phyloP scores from a whole-genome alignment of 2,329 filamentous ascomycete species.

The Arthrobotrys entomopaga region DNA sequence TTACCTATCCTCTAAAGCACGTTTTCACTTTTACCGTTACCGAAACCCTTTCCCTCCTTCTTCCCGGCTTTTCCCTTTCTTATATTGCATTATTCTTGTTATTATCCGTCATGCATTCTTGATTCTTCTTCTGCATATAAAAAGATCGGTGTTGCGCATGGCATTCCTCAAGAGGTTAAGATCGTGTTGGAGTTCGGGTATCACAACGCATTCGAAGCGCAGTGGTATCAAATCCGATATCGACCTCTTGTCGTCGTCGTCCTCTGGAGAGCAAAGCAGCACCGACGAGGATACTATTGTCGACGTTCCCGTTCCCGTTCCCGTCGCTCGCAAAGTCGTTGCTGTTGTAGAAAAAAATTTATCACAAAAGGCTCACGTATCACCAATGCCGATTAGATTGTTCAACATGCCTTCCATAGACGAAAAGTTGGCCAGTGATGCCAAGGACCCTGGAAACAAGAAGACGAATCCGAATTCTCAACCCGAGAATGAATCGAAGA shows the following conservation, averaged over 20 bases:
- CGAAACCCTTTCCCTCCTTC: conserved; percentile 14
- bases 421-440: conserved; percentile 50
- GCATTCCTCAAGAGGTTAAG: conserved; percentile 43
- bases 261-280: conserved; percentile 35
- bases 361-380: conserved; percentile 44
- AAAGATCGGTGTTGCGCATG: conserved; percentile 49
- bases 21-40: conserved; percentile 14
- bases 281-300: conserved; percentile 33
- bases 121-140: conserved; percentile 19
- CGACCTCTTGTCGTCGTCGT: conserved; percentile 21
- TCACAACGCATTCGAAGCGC: conserved; percentile 40
- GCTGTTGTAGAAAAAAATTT: conserved; percentile 25
- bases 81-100: not conserved
- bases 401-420: conserved; percentile 53
- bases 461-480: conserved; percentile 6
- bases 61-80: conserved; percentile 10
- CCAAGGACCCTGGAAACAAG: conserved; percentile 27
- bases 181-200: conserved; percentile 42
- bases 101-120: conserved; percentile 5
- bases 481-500: conserved; percentile 26
- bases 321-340: conserved; percentile 32
- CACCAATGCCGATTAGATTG: conserved; percentile 54
- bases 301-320: conserved; percentile 14
- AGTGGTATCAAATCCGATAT: conserved; percentile 5
- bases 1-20: conserved; percentile 18